phyloP scores from a whole-genome alignment of 2,329 filamentous ascomycete species.

The Trichoderma citrinoviride region DNA sequence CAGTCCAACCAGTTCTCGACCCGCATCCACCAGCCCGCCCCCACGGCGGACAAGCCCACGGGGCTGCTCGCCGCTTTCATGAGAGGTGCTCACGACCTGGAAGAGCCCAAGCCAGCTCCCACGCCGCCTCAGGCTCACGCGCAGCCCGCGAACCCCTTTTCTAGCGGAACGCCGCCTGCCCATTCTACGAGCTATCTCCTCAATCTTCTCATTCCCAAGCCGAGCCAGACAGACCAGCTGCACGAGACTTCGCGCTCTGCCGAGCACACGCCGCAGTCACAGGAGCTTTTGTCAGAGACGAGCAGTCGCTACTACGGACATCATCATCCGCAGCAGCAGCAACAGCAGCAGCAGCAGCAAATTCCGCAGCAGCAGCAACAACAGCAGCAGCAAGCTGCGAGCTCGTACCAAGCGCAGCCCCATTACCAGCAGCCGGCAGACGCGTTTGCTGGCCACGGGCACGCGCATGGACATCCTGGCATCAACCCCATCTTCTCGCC shows the following conservation, averaged over 20 bases:
- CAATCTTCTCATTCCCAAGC: conserved; percentile 75
- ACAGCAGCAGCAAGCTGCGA: conserved; percentile 28
- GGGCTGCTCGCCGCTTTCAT: conserved; percentile 60
- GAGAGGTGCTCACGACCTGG: conserved; percentile 53
- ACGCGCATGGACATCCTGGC: conserved; percentile 28
- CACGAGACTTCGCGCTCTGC: conserved; percentile 43
- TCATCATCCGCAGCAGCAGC: conserved; percentile 29
- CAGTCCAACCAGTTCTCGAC: conserved; percentile 33
- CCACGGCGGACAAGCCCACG: conserved; percentile 54
- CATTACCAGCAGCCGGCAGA: conserved; percentile 30
- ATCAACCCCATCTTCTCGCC: conserved; percentile 30
- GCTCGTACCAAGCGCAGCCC: conserved; percentile 29
- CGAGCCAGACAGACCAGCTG: conserved; percentile 54
- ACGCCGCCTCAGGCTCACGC: conserved; percentile 26
- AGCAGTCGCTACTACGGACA: conserved; percentile 33
- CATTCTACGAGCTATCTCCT: conserved; percentile 85
- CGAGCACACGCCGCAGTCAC: conserved; percentile 47
- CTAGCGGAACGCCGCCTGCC: conserved; percentile 52
- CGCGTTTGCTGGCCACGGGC: conserved; percentile 24
- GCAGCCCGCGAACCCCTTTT: conserved; percentile 41
- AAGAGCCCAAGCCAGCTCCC: conserved; percentile 37
- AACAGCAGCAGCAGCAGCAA: conserved; percentile 27
- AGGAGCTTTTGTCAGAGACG: conserved; percentile 32
- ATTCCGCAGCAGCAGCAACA: conserved; percentile 21
- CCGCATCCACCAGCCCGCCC: conserved; percentile 56